These are phyloP conservation scores for Exidia glandulosa DNA, from an alignment of 768 basidiomycete species.

Conservation along the genomic window DNA sequence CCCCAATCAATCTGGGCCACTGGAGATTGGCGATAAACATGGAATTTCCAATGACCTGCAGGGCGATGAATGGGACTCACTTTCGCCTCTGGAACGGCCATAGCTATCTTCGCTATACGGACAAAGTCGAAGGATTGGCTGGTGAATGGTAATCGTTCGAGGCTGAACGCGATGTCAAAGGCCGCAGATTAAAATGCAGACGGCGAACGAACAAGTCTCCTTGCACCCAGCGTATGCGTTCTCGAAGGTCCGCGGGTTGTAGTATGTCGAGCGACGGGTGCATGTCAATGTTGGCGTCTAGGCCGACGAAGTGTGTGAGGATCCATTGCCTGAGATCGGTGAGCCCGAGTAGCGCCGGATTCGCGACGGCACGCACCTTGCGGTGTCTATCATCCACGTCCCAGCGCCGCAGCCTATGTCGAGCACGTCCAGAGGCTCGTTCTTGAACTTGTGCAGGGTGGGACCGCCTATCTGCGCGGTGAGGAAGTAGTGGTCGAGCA, in stretches of 20 bases:
- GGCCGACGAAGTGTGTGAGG: neutral
- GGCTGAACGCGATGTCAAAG: neutral
- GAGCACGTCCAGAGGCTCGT: neutral
- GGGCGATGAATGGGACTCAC: neutral
- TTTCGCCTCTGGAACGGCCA: neutral
- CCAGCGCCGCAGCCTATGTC: neutral
- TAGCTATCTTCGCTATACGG: neutral
- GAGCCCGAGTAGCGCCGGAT: neutral
- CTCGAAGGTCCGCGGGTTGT: neutral
- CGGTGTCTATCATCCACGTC: neutral
- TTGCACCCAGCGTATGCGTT: neutral
- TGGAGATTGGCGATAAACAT: neutral
- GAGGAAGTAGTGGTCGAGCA: neutral
- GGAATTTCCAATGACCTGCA: neutral
- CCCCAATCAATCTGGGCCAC: neutral
- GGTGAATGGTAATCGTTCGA: neutral
- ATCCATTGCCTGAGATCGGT: neutral
- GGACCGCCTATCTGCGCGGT: neutral
- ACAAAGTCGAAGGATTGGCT: neutral
- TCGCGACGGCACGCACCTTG: neutral
- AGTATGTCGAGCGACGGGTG: neutral
- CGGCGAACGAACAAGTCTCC: neutral
- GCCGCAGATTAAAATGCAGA: neutral
- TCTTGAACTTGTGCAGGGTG: neutral
- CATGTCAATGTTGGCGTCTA: neutral